Evolutionary conservation across 768 basidiomycete genomes (phyloP).

Genomic region (Suillus tomentosus): DNA sequence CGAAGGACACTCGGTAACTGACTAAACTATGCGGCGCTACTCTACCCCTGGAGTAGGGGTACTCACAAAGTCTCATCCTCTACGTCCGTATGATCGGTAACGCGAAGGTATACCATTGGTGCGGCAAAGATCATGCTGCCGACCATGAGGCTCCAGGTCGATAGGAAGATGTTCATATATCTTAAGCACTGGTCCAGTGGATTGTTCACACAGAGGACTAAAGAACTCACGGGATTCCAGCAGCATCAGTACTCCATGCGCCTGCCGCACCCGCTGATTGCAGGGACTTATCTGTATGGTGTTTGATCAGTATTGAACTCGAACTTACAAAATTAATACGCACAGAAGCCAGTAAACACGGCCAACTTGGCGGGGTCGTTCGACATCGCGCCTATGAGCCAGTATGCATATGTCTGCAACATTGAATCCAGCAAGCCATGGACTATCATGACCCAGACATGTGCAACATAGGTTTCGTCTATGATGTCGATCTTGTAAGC

Average conservation of each 20-base stretch:
- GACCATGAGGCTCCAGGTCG: conserved; percentile 65
- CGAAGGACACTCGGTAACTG: no score
- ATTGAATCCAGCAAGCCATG: conserved; percentile 73
- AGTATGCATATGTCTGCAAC: conserved; percentile 79
- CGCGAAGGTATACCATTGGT: conserved; percentile 68
- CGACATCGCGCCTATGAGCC: conserved; percentile 81
- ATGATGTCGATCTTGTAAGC: conserved; percentile 55
- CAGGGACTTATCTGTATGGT: conserved; percentile 57
- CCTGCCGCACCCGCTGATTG: conserved; percentile 73
- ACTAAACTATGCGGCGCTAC: no score
- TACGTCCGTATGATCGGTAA: conserved; percentile 53
- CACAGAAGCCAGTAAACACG: conserved; percentile 79
- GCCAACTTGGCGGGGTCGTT: conserved; percentile 75
- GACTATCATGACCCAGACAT: conserved; percentile 60
- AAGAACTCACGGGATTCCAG: conserved; percentile 55
- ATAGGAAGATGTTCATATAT: conserved; percentile 68
- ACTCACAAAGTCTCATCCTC: conserved; percentile 47
- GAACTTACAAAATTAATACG: conserved; percentile 28
- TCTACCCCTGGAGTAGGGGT: no score
- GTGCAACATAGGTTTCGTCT: conserved; percentile 52
- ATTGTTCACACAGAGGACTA: conserved; percentile 3
- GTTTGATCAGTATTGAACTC: background rate
- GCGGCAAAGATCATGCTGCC: conserved; percentile 61
- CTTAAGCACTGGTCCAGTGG: conserved; percentile 19
- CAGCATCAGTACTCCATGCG: conserved; percentile 65